Evolutionary conservation across 2,329 filamentous ascomycete genomes (phyloP), one percentile per base, ranked within the genome.

Genomic region (Apiospora malaysiana): DNA sequence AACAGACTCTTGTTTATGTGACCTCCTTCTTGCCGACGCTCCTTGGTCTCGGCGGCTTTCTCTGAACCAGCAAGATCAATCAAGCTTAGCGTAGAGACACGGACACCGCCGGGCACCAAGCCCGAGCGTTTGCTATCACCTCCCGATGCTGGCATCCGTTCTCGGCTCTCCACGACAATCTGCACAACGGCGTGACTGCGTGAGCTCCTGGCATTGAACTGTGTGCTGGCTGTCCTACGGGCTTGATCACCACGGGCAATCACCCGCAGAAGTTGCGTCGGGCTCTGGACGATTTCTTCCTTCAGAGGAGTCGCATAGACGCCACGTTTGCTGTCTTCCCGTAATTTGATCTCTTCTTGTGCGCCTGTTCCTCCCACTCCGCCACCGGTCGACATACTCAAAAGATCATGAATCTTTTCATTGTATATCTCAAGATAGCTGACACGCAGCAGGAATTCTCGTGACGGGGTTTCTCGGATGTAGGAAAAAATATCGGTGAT

Each of bases 371-470:
- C 84, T 25, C 88, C 90, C 23, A 86, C 78, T 6, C 86, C 89
- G 51, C 82, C 84, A 16, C 87, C 87, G 0, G 88, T 87, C 0
- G 94, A 87, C 80, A 94, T 92, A 74, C 92, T 95, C 63, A 99
- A 86, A 68, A 99, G 85, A 82, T 99, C 96, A 79, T 98, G 93
- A 71, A 99, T 98, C 82, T 90, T 97, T 80, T 99, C 96, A 78
- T 99, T 99, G 84, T 99, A 99, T 72, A 99, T 99, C 83, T 99
- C 96, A 73, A 99, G 87, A 79, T 99, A 99, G 85, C 95, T 98
- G 79, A 99, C 96, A 73, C 96, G 92, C 71, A 99, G 88, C 71
- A 99, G 83, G 75, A 99, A 99, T 79, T 99, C 96, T 72, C 96
- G 89, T 46, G 94, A 94, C 0, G 96, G 96, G 0, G 96, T 98